Conservation (phyloP, 495 filamentous ascomycete genomes). For the Monascus purpureus region DNA sequence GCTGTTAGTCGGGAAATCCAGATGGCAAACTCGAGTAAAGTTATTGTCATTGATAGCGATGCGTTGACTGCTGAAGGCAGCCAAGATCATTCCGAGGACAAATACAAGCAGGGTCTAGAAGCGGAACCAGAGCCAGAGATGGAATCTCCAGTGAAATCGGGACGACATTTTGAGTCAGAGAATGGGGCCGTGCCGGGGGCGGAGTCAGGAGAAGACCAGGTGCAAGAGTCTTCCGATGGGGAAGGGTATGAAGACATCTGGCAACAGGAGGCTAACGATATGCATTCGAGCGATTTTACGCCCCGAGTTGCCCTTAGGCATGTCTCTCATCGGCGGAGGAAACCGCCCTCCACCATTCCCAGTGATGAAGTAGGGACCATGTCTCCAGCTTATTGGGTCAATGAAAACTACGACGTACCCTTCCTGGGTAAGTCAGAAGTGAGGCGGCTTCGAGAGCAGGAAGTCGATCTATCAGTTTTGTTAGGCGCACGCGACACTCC, state of each 20-base stretch:
- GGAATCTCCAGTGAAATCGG: too few relatives aligned
- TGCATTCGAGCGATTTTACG: conserved; percentile 1
- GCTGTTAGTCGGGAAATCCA: conserved; percentile 35
- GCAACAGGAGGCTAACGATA: conserved; percentile 29
- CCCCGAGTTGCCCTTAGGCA: conserved; percentile 4
- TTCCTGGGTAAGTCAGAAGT: conserved; percentile 22
- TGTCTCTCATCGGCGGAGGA: conserved; percentile 7
- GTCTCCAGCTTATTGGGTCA: conserved; percentile 20
- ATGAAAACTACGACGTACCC: conserved; percentile 14
- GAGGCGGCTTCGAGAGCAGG: conserved; percentile 22
- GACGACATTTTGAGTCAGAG: neutral
- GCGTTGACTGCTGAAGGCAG: conserved; percentile 5
- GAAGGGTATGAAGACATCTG: conserved; percentile 30
- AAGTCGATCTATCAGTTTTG: conserved; percentile 24
- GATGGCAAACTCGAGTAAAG: conserved; percentile 29
- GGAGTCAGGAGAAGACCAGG: conserved; percentile 1
- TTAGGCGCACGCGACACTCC: conserved; percentile 24
- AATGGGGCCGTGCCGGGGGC: neutral
- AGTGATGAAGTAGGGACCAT: conserved; percentile 7
- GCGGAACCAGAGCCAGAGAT: neutral
- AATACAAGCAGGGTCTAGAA: neutral
- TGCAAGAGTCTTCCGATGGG: conserved; percentile 5
- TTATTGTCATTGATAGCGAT: conserved; percentile 40
- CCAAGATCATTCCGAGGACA: neutral
- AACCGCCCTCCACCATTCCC: conserved; percentile 3